Evolutionary conservation across 1,284 basidiomycete species (phyloP).

Genomic region (Peniophora sp.): DNA sequence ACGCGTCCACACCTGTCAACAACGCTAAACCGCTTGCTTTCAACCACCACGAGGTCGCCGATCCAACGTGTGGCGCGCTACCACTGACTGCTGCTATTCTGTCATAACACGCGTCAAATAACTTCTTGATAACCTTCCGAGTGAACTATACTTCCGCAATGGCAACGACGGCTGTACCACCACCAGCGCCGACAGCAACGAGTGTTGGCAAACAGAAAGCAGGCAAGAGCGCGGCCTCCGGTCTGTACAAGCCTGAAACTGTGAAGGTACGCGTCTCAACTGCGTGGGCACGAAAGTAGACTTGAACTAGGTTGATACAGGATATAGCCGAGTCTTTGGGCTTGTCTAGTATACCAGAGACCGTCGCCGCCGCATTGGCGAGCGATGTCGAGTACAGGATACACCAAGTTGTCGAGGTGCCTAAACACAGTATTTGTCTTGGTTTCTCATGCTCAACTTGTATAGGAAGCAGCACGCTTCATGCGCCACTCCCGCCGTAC

Average conservation of each 20-base stretch:
- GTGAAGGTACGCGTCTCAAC: constrained; percentile 38
- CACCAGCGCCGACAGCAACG: neutral
- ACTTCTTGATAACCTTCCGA: neutral
- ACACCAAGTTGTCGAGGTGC: constrained; percentile 86
- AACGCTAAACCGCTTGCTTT: no score
- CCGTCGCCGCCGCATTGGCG: constrained; percentile 80
- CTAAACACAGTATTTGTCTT: constrained; percentile 7
- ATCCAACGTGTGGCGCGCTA: no score
- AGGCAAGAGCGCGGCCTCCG: constrained; percentile 17
- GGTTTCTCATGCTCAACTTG: constrained; percentile 1
- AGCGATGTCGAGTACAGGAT: constrained; percentile 97
- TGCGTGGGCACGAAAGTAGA: neutral
- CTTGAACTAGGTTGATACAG: constrained; percentile 30
- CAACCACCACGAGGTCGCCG: no score
- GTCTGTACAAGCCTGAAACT: constrained; percentile 59
- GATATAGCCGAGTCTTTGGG: constrained; percentile 90
- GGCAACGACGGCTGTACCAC: no score
- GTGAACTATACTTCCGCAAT: no score
- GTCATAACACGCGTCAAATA: no score
- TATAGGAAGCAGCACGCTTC: constrained; percentile 89
- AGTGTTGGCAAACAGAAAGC: constrained; percentile 11
- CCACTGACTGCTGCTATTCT: no score
- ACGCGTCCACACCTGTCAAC: no score
- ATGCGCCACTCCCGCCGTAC: constrained; percentile 92
- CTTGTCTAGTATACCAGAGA: constrained; percentile 73